These are phyloP conservation scores for Boletus patriciae DNA, from an alignment of 768 basidiomycete species.

Conservation along the genomic window DNA sequence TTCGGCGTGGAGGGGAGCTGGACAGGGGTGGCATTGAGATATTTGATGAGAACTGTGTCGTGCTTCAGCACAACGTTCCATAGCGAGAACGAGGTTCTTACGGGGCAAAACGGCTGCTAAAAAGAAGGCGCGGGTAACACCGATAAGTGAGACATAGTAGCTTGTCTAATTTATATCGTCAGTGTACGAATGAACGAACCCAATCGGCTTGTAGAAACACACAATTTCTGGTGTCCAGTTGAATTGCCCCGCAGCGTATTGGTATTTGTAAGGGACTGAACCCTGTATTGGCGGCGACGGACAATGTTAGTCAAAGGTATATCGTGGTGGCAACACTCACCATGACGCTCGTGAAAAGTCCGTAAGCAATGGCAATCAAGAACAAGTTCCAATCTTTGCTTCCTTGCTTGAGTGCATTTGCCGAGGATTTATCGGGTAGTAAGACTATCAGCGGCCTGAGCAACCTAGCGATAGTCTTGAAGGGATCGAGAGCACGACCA, in stretches of 20 bases:
- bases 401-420: constrained; percentile 41
- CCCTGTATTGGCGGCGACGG: constrained; percentile 42
- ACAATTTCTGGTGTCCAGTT: constrained; percentile 69
- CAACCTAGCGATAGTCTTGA: constrained; percentile 56
- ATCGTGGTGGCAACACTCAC: constrained; percentile 36
- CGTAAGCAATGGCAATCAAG: constrained; percentile 54
- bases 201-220: constrained; percentile 15
- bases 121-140: constrained; percentile 52
- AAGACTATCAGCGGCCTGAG: constrained; percentile 72
- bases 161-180: constrained; percentile 48
- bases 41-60: constrained; percentile 52
- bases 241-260: constrained; percentile 62
- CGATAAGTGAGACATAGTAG: constrained; percentile 64
- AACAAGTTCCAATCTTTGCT: constrained; percentile 66
- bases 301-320: not conserved
- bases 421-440: constrained; percentile 40
- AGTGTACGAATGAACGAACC: not conserved
- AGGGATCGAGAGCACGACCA: constrained; percentile 6
- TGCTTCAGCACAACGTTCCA: not conserved
- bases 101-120: constrained; percentile 61
- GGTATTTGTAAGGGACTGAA: constrained; percentile 56
- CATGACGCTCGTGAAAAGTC: constrained; percentile 42
- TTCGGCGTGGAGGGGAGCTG: constrained; percentile 12
- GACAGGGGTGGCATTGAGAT: constrained; percentile 45
- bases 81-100: constrained; percentile 35